These are phyloP conservation scores for Omphalotus olearius DNA, from an alignment of 1,284 basidiomycete genomes.

Conservation along the genomic window DNA sequence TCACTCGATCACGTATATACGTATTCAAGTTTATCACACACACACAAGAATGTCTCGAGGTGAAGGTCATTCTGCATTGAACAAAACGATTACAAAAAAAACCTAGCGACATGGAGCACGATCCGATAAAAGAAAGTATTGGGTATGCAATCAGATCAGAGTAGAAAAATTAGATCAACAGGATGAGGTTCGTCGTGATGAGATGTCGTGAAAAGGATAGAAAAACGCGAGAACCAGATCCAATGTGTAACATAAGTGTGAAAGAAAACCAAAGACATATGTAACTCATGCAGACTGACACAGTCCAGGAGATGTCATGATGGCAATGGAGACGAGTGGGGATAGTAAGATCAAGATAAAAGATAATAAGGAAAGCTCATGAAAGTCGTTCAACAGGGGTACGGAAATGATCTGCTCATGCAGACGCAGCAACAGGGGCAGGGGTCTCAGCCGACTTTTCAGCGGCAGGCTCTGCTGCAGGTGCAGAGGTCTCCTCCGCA, in stretches of 20 bases:
- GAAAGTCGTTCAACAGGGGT: constrained; percentile 43
- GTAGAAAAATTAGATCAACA: constrained; percentile 41
- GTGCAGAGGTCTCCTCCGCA: constrained; percentile 32
- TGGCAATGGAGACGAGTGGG: constrained; percentile 31
- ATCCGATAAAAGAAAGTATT: constrained; percentile 47
- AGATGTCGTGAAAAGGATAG: constrained; percentile 38
- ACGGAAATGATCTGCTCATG: constrained; percentile 38
- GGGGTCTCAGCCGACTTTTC: constrained; percentile 31
- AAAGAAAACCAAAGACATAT: constrained; percentile 33
- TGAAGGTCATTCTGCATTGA: constrained; percentile 17
- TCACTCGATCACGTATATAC: background rate
- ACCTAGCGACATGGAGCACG: constrained; percentile 55
- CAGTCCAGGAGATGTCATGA: constrained; percentile 11
- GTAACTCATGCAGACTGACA: constrained; percentile 21
- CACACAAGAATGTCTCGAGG: background rate
- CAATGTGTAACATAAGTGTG: constrained; percentile 51
- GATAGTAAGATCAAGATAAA: constrained; percentile 30
- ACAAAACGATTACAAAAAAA: constrained; percentile 53
- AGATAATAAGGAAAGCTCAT: constrained; percentile 46
- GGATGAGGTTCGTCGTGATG: constrained; percentile 51
- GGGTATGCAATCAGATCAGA: constrained; percentile 43
- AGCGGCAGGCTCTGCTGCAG: constrained; percentile 27
- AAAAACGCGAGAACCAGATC: constrained; percentile 47
- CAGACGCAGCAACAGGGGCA: constrained; percentile 49
- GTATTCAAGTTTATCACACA: background rate